These are phyloP conservation scores for Oryza longistaminata DNA, from an alignment of 176 grass and related monocot species.

Conservation along the genomic window DNA sequence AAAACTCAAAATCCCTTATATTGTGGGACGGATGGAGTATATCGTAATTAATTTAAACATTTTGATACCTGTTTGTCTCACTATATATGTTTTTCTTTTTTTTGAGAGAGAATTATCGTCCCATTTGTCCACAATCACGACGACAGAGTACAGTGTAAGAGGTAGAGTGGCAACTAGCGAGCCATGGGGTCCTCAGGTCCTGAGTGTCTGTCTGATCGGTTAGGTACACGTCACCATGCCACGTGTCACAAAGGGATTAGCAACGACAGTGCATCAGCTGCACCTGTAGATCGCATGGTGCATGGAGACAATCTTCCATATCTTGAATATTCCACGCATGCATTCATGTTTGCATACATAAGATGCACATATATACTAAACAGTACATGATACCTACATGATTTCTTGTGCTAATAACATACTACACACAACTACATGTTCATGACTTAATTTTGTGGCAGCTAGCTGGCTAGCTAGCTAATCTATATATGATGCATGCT, in stretches of 20 bases:
- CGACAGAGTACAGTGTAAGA: not conserved
- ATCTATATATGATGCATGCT: not conserved
- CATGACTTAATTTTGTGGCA: not conserved
- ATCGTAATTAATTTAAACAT: too few species aligned
- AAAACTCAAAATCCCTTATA: too few species aligned
- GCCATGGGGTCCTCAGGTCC: not conserved
- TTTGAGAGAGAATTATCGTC: not conserved
- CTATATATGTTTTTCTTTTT: too few species aligned
- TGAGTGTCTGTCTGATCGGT: not conserved
- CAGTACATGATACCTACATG: not conserved
- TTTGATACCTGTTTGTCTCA: too few species aligned
- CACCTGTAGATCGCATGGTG: not conserved
- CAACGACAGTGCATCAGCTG: conserved; percentile 15
- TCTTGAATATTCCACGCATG: conserved; percentile 6
- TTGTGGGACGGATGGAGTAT: too few species aligned
- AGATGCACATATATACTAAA: not conserved
- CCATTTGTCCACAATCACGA: not conserved
- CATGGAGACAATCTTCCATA: not conserved
- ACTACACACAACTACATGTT: not conserved
- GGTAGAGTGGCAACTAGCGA: not conserved
- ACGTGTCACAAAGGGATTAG: conserved; percentile 19
- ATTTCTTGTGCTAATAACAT: not conserved
- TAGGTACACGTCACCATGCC: not conserved
- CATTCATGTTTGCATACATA: not conserved
- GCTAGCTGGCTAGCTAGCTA: not conserved